Percentiles rank a stretch among this genome's conserved stretches.
Conservation (phyloP, 305 asterid species). For the Plantago rigida region DNA sequence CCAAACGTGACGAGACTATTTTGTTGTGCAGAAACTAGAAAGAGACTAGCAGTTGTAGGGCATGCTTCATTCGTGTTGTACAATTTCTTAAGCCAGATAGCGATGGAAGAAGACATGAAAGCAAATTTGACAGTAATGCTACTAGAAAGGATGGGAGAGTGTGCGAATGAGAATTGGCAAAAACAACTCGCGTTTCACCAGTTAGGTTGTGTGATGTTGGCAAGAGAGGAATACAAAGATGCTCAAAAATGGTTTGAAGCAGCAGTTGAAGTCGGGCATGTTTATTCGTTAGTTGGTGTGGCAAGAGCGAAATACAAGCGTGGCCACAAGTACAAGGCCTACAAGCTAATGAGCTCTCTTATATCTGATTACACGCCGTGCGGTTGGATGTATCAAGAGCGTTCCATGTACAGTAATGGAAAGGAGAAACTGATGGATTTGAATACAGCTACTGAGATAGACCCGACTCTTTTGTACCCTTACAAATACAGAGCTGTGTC, state of each 20-base stretch:
- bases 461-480: conserved; percentile 63
- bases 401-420: conserved; percentile 64
- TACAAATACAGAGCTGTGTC: conserved; percentile 51
- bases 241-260: conserved; percentile 83
- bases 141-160: conserved; percentile 72
- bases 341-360: conserved; percentile 62
- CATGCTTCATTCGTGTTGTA: conserved; percentile 77
- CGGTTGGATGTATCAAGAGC: conserved; percentile 99
- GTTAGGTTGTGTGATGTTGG: conserved; percentile 86
- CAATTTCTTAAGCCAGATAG: conserved; percentile 57
- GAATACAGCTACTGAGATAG: conserved; percentile 49
- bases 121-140: conserved; percentile 74
- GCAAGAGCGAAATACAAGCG: conserved; percentile 82
- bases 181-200: conserved; percentile 76
- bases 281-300: conserved; percentile 68
- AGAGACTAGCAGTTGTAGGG: conserved; percentile 48
- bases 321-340: conserved; percentile 80
- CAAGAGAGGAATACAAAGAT: conserved; percentile 77
- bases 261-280: conserved; percentile 64
- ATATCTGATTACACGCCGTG: conserved; percentile 53
- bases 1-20: conserved; percentile 50
- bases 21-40: conserved; percentile 58
- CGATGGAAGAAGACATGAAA: conserved; percentile 80
- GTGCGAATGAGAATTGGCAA: conserved; percentile 70
- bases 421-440: conserved; percentile 57